phyloP scores from a whole-genome alignment of 495 filamentous ascomycete genomes.

The Evansstolkia leycettana region DNA sequence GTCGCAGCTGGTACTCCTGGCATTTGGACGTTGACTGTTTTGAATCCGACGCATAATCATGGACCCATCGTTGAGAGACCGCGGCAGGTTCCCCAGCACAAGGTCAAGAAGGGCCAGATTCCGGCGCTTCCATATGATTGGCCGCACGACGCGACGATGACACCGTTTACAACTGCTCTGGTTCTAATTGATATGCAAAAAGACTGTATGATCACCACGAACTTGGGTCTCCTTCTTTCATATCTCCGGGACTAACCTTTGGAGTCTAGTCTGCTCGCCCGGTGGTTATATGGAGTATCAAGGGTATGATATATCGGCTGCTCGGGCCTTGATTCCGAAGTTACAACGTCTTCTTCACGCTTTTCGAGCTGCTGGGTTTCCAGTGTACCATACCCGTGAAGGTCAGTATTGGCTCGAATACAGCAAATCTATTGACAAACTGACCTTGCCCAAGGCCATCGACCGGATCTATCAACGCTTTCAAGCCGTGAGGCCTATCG shows the following conservation, averaged over 20 bases:
- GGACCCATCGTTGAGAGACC: slow-evolving; percentile 31
- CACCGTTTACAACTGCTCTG: slow-evolving; percentile 47
- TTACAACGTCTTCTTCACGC: slow-evolving; percentile 40
- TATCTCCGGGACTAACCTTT: slow-evolving; percentile 7
- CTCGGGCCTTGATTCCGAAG: slow-evolving; percentile 42
- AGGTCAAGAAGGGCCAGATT: slow-evolving; percentile 35
- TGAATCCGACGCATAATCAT: slow-evolving; percentile 34
- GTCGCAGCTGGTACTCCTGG: slow-evolving; percentile 32
- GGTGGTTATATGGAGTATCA: slow-evolving; percentile 49
- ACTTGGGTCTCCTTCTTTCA: too few species aligned
- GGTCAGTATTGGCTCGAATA: slow-evolving; percentile 13
- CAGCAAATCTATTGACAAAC: background rate
- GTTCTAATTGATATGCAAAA: slow-evolving; percentile 66
- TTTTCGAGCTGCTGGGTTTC: slow-evolving; percentile 45
- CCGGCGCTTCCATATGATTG: slow-evolving; percentile 45
- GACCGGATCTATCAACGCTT: slow-evolving; percentile 46
- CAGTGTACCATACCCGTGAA: slow-evolving; percentile 58
- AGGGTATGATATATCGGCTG: slow-evolving; percentile 42
- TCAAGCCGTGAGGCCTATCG: slow-evolving; percentile 43
- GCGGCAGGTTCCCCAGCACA: slow-evolving; percentile 28
- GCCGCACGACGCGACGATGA: slow-evolving; percentile 49
- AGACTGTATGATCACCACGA: slow-evolving; percentile 37
- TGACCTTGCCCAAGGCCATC: slow-evolving; percentile 39
- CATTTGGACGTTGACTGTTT: slow-evolving; percentile 33
- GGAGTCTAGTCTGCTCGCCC: slow-evolving; percentile 37